These are phyloP conservation scores for Solanum aculeatissimum DNA, from an alignment of 305 asterid genomes.

Conservation along the genomic window DNA sequence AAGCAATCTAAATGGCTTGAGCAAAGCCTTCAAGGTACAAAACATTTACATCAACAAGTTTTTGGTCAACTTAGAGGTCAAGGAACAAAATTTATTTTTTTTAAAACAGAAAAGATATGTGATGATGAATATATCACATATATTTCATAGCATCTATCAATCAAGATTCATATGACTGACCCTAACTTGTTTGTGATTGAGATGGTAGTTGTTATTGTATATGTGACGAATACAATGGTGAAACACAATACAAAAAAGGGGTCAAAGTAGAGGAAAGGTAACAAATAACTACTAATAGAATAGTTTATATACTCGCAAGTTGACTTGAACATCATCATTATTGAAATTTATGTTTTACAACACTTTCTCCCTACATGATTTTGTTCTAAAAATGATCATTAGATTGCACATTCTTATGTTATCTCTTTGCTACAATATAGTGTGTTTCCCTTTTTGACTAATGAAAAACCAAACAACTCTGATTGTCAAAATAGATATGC, in stretches of 20 bases:
- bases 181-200: not conserved
- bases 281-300: not conserved
- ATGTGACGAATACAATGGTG: not conserved
- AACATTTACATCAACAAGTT: not conserved
- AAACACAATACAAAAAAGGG: not conserved
- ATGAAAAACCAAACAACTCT: not conserved
- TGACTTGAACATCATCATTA: not conserved
- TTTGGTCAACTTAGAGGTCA: not conserved
- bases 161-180: not conserved
- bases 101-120: not conserved
- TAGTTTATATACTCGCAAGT: not conserved
- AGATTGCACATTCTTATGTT: not conserved
- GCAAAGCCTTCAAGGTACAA: slow-evolving; percentile 66
- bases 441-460: not conserved
- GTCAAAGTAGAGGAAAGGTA: not conserved
- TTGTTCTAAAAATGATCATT: not conserved
- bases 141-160: rapidly evolving
- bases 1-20: slow-evolving; percentile 98
- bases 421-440: not conserved
- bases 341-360: not conserved
- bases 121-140: not conserved
- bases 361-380: not conserved
- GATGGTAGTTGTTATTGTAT: not conserved
- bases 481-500: slow-evolving; percentile 48
- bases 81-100: not conserved